Conservation (phyloP, 805 yeast species). For the Wickerhamomyces xylosicus region DNA sequence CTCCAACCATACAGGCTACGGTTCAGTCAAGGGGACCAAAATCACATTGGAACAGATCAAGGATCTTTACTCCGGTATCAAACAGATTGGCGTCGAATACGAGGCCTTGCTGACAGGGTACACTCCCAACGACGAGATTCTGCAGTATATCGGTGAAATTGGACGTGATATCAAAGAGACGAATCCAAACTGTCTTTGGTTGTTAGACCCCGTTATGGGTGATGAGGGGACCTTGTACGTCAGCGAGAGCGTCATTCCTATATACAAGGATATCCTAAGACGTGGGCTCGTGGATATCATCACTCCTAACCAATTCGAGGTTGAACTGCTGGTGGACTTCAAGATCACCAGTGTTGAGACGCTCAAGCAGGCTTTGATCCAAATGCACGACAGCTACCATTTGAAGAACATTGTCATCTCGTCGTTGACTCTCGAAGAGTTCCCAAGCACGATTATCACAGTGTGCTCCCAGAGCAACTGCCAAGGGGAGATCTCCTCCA, state of each 20-base stretch:
- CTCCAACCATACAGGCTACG: constrained; percentile 68
- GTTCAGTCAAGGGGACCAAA: constrained; percentile 38
- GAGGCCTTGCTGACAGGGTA: constrained; percentile 59
- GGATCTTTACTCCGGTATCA: constrained; percentile 29
- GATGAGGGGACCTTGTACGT: constrained; percentile 68
- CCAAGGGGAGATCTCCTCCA: constrained; percentile 4
- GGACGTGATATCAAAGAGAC: constrained; percentile 25
- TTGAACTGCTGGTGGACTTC: constrained; percentile 55
- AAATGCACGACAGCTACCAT: constrained; percentile 36
- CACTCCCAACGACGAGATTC: constrained; percentile 45
- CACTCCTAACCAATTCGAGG: constrained; percentile 89
- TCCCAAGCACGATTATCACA: constrained; percentile 6
- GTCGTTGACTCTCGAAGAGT: constrained; percentile 30
- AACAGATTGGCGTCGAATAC: constrained; percentile 26
- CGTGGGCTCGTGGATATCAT: constrained; percentile 50
- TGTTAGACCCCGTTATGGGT: constrained; percentile 75
- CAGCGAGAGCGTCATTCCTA: constrained; percentile 47
- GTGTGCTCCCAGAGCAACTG: constrained; percentile 10
- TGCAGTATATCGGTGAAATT: constrained; percentile 31
- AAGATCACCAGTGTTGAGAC: constrained; percentile 29
- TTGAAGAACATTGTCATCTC: constrained; percentile 61
- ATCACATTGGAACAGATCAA: constrained; percentile 30
- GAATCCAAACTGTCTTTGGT: constrained; percentile 33
- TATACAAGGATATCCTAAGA: constrained; percentile 36
- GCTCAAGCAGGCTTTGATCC: constrained; percentile 35